Evolutionary conservation across 208 protist species (phyloP), one percentile per base, ranked within the genome.

Genomic region (Crithidia fasciculata): DNA sequence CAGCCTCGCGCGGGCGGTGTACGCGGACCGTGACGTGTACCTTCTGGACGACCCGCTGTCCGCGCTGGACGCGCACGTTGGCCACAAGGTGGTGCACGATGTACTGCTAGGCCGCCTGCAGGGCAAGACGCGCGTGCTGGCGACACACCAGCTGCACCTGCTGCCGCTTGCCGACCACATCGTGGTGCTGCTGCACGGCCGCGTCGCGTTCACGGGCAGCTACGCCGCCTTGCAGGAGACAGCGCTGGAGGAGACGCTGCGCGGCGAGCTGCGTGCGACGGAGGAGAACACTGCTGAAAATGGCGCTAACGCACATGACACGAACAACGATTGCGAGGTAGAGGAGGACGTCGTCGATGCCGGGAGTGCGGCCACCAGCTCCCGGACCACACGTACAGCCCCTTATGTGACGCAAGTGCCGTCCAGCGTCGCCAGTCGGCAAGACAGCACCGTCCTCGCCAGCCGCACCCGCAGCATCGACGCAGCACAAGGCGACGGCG

Each of bases 91-190:
- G 2, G 65, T 95, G 59, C 50, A 61, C 3, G 83, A 92, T 44
- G 66, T 83, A 12, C 49, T 94, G 5, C 53, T 85, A 2, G 78
- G 95, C n/a, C n/a, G 67, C 4, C 78, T 99, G 19, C 53, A 19
- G 4, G 54, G 60, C 28, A 98, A 93, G 69, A 98, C 96, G 8
- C 84, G 93, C 8, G 66, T 99, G 8, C 82, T 99, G 0, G 95
- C 98, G 8, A 99, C 97, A 9, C 97, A 99, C 83, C 91, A 97
- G 59, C 53, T 98, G n/a, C 97, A 99, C 69, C 87, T 95, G 13
- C 52, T 98, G 13, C 53, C 76, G 2, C 47, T 85, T 0, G 89
- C 86, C 0, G 95, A 98, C 65, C 73, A 88, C 39, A 86, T 99
- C 56, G 74, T 99, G 18, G 84, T 97, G 0, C 39, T 99, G 57